Conservation (phyloP, 2,329 filamentous ascomycete genomes). For the Zopfia rhizophila region DNA sequence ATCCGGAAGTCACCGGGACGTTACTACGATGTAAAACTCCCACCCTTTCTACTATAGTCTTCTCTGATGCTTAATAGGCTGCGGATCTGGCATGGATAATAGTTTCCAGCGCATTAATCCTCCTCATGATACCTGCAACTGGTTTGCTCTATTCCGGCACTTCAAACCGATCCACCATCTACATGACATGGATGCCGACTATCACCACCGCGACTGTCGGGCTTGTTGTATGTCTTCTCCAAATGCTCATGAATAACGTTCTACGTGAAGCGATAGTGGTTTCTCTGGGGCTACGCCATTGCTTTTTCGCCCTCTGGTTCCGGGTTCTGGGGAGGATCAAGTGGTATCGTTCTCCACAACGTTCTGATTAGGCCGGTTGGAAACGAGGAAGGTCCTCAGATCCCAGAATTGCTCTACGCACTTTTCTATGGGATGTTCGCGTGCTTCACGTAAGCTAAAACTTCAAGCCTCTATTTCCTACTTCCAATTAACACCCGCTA, state of each 20-base stretch:
- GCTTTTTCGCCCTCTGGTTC: conserved; percentile 4
- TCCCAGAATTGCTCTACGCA: conserved; percentile 3
- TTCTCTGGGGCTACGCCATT: conserved; percentile 4
- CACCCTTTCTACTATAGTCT: no score
- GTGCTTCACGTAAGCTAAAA: conserved; percentile 5
- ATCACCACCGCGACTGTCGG: conserved; percentile 6
- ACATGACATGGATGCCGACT: conserved; percentile 10
- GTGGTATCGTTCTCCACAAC: background rate
- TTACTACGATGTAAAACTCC: no score
- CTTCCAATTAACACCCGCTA: background rate
- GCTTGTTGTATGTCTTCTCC: conserved; percentile 1
- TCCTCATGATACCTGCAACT: conserved; percentile 9
- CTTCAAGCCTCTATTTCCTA: background rate
- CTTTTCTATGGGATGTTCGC: conserved; percentile 10
- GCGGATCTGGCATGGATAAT: conserved; percentile 9
- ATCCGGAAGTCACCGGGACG: no score
- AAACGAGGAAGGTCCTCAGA: conserved; percentile 1
- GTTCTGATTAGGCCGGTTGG: conserved; percentile 1
- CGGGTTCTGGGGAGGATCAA: conserved; percentile 5
- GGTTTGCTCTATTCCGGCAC: conserved; percentile 5
- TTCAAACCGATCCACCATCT: background rate
- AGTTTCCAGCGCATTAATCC: conserved; percentile 2
- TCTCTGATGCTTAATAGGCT: no score
- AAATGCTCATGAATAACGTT: background rate
- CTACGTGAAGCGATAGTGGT: no score